Conservation (phyloP, 192 early-diverging fungal species). For the Coemansia sp. region DNA sequence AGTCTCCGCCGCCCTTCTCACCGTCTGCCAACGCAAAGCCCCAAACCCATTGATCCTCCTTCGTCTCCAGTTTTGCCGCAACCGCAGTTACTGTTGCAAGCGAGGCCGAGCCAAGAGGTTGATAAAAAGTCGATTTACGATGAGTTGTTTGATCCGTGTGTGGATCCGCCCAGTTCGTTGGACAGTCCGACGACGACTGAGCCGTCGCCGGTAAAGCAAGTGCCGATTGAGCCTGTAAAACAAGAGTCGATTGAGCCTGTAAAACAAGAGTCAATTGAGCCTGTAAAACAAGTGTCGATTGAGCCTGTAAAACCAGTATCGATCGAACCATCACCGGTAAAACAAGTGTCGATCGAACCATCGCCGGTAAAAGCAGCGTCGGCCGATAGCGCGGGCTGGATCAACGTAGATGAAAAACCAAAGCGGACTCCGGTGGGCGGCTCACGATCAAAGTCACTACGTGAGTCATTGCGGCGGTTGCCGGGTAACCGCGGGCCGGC, state of each 20-base stretch:
- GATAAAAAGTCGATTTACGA: slow-evolving; percentile 2
- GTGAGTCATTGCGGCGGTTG: slow-evolving; percentile 30
- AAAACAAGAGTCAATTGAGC: not conserved
- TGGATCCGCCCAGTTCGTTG: slow-evolving; percentile 12
- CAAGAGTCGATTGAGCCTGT: not conserved
- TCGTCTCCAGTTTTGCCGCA: slow-evolving; percentile 4
- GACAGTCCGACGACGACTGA: not conserved
- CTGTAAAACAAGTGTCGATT: no score
- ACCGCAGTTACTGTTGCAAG: slow-evolving; percentile 2
- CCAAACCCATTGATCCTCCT: not conserved
- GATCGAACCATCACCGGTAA: not conserved
- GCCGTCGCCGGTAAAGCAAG: not conserved
- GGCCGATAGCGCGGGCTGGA: slow-evolving; percentile 14
- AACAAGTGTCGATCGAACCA: not conserved
- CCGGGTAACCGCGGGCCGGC: slow-evolving; percentile 28
- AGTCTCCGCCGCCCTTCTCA: not conserved
- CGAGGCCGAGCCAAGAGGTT: not conserved
- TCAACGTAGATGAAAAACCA: slow-evolving; percentile 18
- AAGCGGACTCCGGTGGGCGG: not conserved
- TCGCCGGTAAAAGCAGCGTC: slow-evolving; percentile 2
- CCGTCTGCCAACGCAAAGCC: not conserved
- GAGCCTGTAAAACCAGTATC: no score
- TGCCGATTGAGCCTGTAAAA: not conserved
- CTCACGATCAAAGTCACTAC: slow-evolving; percentile 15
- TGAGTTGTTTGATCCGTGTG: slow-evolving; percentile 11